A percentile compares a stretch with the other conserved stretches of the same genome.
Evolutionary conservation across 2,329 filamentous ascomycete species (phyloP).

Genomic region (Colletotrichum lupini): DNA sequence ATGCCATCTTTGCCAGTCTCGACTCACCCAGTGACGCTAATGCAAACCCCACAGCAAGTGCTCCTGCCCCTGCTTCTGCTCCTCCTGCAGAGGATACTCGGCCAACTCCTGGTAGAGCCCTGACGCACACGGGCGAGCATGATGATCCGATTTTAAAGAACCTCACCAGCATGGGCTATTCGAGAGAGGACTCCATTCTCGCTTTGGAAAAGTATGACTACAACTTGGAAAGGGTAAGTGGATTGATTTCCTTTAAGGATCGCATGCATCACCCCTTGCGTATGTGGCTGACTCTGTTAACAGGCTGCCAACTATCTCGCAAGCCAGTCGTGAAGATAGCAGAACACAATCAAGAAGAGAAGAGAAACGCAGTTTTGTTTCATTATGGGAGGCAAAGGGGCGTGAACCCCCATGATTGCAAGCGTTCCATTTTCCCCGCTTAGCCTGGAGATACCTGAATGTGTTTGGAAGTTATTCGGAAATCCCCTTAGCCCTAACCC

Average conservation of each 20-base stretch:
- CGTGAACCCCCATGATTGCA: constrained; percentile 17
- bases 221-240: constrained; percentile 89
- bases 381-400: constrained; percentile 21
- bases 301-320: constrained; percentile 68
- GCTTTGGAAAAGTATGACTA: constrained; percentile 97
- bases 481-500: neutral
- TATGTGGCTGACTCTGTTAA: neutral
- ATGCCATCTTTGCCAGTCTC: constrained; percentile 88
- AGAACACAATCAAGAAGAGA: neutral
- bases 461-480: constrained; percentile 6
- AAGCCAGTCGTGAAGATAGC: constrained; percentile 59
- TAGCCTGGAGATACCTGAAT: constrained; percentile 28
- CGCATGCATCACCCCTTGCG: neutral
- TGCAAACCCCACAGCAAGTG: constrained; percentile 35
- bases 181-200: constrained; percentile 75
- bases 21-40: constrained; percentile 61
- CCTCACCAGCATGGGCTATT: constrained; percentile 89
- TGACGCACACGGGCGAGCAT: constrained; percentile 80
- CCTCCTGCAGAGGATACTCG: constrained; percentile 37
- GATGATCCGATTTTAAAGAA: constrained; percentile 94
- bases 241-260: neutral
- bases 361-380: constrained; percentile 13
- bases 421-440: constrained; percentile 20
- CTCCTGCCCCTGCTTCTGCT: constrained; percentile 27
- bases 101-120: constrained; percentile 66